A percentile compares a stretch with the other conserved stretches of the same genome.
phyloP scores from a whole-genome alignment of 495 filamentous ascomycete genomes.

The Xanthoparmelia taractica region DNA sequence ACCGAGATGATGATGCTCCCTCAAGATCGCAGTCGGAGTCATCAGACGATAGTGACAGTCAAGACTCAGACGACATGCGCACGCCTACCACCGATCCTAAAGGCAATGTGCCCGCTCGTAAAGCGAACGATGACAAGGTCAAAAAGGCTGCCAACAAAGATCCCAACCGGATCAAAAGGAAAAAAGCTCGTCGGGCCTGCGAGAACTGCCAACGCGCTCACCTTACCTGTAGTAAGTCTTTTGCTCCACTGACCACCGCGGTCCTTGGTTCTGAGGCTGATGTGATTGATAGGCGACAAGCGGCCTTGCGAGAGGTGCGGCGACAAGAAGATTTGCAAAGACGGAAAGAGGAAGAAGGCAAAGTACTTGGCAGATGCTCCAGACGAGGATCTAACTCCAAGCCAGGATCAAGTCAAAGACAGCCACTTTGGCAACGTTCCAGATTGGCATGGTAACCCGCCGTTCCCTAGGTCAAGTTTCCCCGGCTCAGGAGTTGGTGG shows the following conservation, averaged over 20 bases:
- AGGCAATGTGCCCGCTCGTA: constrained; percentile 26
- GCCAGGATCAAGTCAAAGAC: constrained; percentile 44
- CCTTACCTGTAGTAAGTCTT: constrained; percentile 86
- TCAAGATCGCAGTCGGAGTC: constrained; percentile 33
- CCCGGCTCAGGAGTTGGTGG: constrained; percentile 23
- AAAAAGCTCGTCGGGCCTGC: constrained; percentile 93
- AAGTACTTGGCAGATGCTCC: constrained; percentile 98
- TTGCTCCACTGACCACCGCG: neutral
- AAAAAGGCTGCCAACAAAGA: constrained; percentile 62
- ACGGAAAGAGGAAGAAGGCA: constrained; percentile 95
- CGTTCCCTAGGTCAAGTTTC: constrained; percentile 16
- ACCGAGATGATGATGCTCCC: constrained; percentile 40
- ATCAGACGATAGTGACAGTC: constrained; percentile 42
- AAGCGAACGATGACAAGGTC: constrained; percentile 39
- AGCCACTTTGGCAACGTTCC: constrained; percentile 11
- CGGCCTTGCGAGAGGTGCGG: constrained; percentile 88
- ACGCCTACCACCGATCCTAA: constrained; percentile 44
- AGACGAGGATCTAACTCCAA: constrained; percentile 61
- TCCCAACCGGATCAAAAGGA: constrained; percentile 76
- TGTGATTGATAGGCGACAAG: constrained; percentile 58
- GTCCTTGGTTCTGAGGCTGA: neutral
- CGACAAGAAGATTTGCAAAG: constrained; percentile 81
- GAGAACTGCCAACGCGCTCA: constrained; percentile 96
- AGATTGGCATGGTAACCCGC: constrained; percentile 2
- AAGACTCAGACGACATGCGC: constrained; percentile 46